Evolutionary conservation across 2,329 filamentous ascomycete genomes (phyloP), one percentile per base, ranked within the genome.

Genomic region (Aspergillus awamori): DNA sequence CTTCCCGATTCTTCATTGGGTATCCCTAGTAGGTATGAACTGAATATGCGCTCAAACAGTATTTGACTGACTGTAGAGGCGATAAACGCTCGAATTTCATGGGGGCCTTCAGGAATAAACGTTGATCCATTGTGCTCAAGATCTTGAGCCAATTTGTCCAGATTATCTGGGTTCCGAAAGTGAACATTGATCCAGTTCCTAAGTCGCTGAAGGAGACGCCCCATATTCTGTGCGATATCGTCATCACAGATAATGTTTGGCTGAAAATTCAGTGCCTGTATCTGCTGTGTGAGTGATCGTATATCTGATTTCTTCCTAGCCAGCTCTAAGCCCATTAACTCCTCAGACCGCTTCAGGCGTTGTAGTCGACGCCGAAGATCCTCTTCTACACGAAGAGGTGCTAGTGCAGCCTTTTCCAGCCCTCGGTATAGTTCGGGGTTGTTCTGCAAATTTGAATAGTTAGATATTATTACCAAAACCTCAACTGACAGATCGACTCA

Each of bases 161-260:
- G 5, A 2, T n/a, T 36, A 10, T 33, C 11, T 20, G 8, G 48
- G 8, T 38, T 6, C 24, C 4, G 30, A 36, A 64, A 70, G 52
- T 62, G 58, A 2, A 43, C 47, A 8, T 58, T 62, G 8, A 58
- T 51, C 68, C 69, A 70, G 4, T 26, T 13, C 6, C 61, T 52
- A 10, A 69, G 33, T 0, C 55, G 47, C 8, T 64, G 62, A 7
- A 59, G 58, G 1, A 72, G 56, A 3, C 26, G 22, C 1, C 17
- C 53, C 61, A 68, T 69, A 13, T 20, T 48, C 11, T 33, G 47
- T 2, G 41, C 28, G 5, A 45, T 57, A 5, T 67, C 58, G 3
- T 65, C 65, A 2, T 70, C 66, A 4, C 60, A 53, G 6, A 70
- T 20, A 1, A 20, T n/a, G 2, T 66, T 48, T 0, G 57, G 47